Base-by-base conservation (phyloP, 2,329 filamentous ascomycete species). In the Pseudogymnoascus sp. region DNA sequence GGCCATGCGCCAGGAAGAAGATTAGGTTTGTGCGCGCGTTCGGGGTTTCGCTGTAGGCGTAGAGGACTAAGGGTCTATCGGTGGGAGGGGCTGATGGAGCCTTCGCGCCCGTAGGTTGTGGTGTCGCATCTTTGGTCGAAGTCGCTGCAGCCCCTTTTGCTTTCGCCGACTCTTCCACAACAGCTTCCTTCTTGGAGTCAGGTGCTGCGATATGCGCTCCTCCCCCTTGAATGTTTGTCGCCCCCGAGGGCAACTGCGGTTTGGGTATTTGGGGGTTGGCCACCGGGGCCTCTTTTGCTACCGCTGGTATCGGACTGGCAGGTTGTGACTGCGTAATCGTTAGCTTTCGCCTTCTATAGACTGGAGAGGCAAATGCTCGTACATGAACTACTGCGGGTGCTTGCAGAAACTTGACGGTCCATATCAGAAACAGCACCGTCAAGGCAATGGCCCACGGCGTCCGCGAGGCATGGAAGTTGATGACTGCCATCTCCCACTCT, bases 1-100 rank as follows among this genome's bases (percentile, higher is more conserved):
- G 63, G 21, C 65, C 70, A 63, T 72, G 70, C 2, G 64, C 63
- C 33, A 72, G 63, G 50, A 71, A 73, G 65, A 70, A 73, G 21
- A 69, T 38, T 50, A 72, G 61, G 60, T 72, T 73, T 15, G 60
- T 42, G 15, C 68, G 67, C 11, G 71, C 67, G 19, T 62, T 59
- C 17, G 66, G 60, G 3, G 70, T 68, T 40, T 71, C 68, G 33
- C 67, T 72, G 62, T 71, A 69, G 26, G 69, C 70, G 62, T 72
- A 73, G 10, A 72, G 59, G 17, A 73, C 67, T 3, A 70, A 66
- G 2, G 71, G 69, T 6, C 65, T 62, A 33, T 70, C 63, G 19
- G 50, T 57, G 50, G 50, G 50, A 21, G 17, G 2, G 5, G 50
- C 28, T 13, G 50, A 15, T 33, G 28, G 28, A 33, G n/a, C 50